These are phyloP conservation scores for Vigna trinervia DNA, from an alignment of 306 rosid genomes.

Conservation along the genomic window DNA sequence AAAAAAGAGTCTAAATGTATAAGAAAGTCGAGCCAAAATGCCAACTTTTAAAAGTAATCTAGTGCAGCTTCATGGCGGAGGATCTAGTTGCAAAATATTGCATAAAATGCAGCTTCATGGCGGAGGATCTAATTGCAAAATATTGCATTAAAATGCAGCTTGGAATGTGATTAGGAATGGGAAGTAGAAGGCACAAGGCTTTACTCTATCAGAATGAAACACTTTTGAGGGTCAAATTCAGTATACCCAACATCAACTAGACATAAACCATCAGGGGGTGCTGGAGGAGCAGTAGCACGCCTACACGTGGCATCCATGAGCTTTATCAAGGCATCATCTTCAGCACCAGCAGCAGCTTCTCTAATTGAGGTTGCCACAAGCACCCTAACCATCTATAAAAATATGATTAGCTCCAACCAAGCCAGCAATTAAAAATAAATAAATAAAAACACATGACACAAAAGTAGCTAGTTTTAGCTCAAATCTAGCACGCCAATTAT, in stretches of 20 bases:
- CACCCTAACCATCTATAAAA: conserved; percentile 87
- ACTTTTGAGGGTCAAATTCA: conserved; percentile 62
- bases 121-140: conserved; percentile 14
- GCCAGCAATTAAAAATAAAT: conserved; percentile 3
- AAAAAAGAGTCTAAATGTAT: neutral
- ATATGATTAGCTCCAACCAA: conserved; percentile 31
- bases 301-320: conserved; percentile 88
- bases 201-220: conserved; percentile 61
- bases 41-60: neutral
- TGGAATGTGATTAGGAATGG: neutral
- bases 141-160: neutral
- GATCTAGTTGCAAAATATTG: conserved; percentile 14
- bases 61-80: conserved; percentile 9
- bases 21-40: neutral
- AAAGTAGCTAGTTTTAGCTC: neutral
- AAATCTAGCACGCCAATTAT: neutral
- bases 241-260: conserved; percentile 89
- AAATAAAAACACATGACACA: neutral
- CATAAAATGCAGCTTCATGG: conserved; percentile 5
- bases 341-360: conserved; percentile 95
- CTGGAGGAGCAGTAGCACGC: conserved; percentile 97
- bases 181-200: neutral
- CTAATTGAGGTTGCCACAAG: conserved; percentile 92
- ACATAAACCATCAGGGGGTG: conserved; percentile 91
- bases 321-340: conserved; percentile 75